Evolutionary conservation across 2,329 filamentous ascomycete genomes (phyloP).

Genomic region (Emydomyces testavorans): DNA sequence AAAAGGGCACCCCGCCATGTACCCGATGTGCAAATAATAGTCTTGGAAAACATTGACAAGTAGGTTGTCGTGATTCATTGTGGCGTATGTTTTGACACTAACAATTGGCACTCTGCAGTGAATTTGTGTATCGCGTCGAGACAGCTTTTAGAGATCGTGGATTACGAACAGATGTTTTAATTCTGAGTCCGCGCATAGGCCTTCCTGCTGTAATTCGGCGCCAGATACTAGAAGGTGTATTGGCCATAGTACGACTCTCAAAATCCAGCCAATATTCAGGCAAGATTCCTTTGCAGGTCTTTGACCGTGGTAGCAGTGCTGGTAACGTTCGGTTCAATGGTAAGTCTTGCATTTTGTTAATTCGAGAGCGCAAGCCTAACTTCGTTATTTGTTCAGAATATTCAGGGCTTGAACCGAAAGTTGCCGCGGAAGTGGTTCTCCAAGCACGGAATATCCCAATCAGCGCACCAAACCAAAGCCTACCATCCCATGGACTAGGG

Average conservation of each 20-base stretch:
- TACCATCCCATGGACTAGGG: slow-evolving; percentile 25
- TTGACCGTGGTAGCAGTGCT: slow-evolving; percentile 64
- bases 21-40: slow-evolving; percentile 79
- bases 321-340: slow-evolving; percentile 69
- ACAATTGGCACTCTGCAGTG: slow-evolving; percentile 32
- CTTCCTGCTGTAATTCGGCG: slow-evolving; percentile 69
- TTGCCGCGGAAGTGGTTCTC: slow-evolving; percentile 69
- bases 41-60: slow-evolving; percentile 62
- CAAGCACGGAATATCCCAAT: slow-evolving; percentile 40
- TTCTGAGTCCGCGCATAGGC: slow-evolving; percentile 63
- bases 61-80: slow-evolving; percentile 21
- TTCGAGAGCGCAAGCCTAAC: slow-evolving; percentile 17
- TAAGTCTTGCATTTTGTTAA: slow-evolving; percentile 24
- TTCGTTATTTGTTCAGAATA: slow-evolving; percentile 60
- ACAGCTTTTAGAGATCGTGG: slow-evolving; percentile 59
- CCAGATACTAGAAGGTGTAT: slow-evolving; percentile 79
- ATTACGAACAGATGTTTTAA: slow-evolving; percentile 66
- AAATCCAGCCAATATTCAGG: slow-evolving; percentile 55
- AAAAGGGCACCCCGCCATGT: slow-evolving; percentile 62
- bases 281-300: slow-evolving; percentile 72
- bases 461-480: slow-evolving; percentile 24
- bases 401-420: slow-evolving; percentile 62
- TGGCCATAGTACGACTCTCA: slow-evolving; percentile 69
- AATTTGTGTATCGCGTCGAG: slow-evolving; percentile 76
- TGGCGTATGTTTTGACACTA: neutral